Percentiles rank a stretch among this genome's conserved stretches.
These are phyloP conservation scores for Coix lacrymajobi DNA, from an alignment of 176 grass and related monocot genomes.

Conservation along the genomic window DNA sequence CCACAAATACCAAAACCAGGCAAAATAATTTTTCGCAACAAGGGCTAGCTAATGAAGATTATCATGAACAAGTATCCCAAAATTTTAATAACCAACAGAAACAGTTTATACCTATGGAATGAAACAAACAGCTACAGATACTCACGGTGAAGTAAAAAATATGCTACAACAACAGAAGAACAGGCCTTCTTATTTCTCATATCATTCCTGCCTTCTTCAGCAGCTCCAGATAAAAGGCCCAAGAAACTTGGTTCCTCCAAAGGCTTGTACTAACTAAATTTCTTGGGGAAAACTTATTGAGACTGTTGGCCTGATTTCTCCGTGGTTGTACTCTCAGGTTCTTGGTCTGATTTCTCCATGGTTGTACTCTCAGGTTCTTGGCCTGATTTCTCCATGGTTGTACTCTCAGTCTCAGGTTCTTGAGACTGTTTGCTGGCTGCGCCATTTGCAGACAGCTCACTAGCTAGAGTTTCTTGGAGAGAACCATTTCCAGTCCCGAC, in stretches of 20 bases:
- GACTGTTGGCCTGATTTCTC: slow-evolving; percentile 44
- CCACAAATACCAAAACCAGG: background rate
- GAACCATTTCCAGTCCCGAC: slow-evolving; percentile 33
- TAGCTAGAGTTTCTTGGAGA: slow-evolving; percentile 37
- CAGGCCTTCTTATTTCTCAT: slow-evolving; percentile 38
- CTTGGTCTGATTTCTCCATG: slow-evolving; percentile 45
- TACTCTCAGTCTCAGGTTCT: slow-evolving; percentile 49
- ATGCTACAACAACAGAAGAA: slow-evolving; percentile 53
- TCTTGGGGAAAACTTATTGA: slow-evolving; percentile 20
- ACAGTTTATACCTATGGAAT: slow-evolving; percentile 32
- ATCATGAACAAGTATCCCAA: background rate
- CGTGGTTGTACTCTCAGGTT: slow-evolving; percentile 40
- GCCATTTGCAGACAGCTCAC: slow-evolving; percentile 39
- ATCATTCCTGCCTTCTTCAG: slow-evolving; percentile 5
- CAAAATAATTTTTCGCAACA: background rate
- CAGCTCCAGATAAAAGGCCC: background rate
- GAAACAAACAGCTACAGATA: slow-evolving; percentile 37
- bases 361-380: slow-evolving; percentile 46
- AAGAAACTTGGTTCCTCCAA: slow-evolving; percentile 19
- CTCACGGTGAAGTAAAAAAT: slow-evolving; percentile 3
- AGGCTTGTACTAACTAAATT: slow-evolving; percentile 37
- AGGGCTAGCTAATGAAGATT: background rate
- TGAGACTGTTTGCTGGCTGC: slow-evolving; percentile 21
- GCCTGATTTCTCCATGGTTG: slow-evolving; percentile 43
- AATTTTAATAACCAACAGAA: slow-evolving; percentile 20